These are phyloP conservation scores for Entomortierella parvispora DNA, from an alignment of 192 early-diverging fungal species.

Conservation along the genomic window DNA sequence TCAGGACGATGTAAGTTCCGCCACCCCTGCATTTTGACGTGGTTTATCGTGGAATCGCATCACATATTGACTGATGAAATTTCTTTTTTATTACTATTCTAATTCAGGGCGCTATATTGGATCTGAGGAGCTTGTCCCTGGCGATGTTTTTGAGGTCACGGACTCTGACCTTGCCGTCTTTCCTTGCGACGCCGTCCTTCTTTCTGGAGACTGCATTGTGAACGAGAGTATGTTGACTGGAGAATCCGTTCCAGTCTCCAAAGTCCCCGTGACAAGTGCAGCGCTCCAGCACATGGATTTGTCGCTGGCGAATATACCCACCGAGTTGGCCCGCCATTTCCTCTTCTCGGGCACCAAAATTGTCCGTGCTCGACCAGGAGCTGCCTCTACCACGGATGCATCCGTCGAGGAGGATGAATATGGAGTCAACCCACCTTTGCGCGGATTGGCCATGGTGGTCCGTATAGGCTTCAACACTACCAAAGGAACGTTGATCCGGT, in stretches of 20 bases:
- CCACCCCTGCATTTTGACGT: neutral
- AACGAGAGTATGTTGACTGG: conserved; percentile 99
- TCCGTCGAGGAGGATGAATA: conserved; percentile 28
- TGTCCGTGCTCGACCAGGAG: conserved; percentile 76
- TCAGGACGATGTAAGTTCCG: conserved; percentile 61
- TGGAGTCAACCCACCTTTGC: conserved; percentile 50
- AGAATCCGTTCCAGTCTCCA: conserved; percentile 95
- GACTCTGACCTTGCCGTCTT: conserved; percentile 67
- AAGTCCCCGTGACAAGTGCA: conserved; percentile 76
- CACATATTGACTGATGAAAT: neutral
- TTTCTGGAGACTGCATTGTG: conserved; percentile 95
- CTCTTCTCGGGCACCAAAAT: conserved; percentile 94
- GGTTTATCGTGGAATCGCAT: neutral
- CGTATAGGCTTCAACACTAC: conserved; percentile 92
- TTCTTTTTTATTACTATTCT: neutral
- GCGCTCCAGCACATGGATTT: conserved; percentile 75
- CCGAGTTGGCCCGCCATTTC: conserved; percentile 85
- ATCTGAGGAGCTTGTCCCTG: conserved; percentile 92
- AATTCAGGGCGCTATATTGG: conserved; percentile 50
- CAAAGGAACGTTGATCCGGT: conserved; percentile 94
- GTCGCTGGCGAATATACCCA: conserved; percentile 74
- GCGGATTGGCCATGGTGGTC: conserved; percentile 83
- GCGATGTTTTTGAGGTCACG: conserved; percentile 92
- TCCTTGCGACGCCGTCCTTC: conserved; percentile 93
- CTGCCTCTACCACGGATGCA: conserved; percentile 30